Evolutionary conservation across 2,329 filamentous ascomycete species (phyloP).

Genomic region (Aulographum hederae): DNA sequence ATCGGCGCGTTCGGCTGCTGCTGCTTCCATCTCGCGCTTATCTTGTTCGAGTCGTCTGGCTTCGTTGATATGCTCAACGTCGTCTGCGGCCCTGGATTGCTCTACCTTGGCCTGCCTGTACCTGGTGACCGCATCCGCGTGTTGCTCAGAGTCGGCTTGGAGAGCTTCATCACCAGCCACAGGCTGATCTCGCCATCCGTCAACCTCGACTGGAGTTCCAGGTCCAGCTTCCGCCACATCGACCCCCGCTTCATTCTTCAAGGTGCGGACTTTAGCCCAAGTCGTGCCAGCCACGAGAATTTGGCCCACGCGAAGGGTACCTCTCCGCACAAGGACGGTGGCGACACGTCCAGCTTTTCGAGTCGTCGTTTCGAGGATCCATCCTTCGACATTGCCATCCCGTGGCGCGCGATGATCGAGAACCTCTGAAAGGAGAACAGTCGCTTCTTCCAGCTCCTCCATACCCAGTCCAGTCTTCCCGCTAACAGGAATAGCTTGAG

Average conservation of each 20-base stretch:
- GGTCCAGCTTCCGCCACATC: constrained; percentile 58
- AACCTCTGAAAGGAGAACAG: constrained; percentile 70
- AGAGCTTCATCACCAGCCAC: constrained; percentile 74
- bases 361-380: constrained; percentile 81
- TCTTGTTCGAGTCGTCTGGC: constrained; percentile 38
- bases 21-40: constrained; percentile 40
- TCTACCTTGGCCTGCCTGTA: constrained; percentile 58
- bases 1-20: constrained; percentile 17
- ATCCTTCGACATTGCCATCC: constrained; percentile 69
- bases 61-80: constrained; percentile 65
- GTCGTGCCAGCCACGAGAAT: constrained; percentile 74
- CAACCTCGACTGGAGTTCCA: constrained; percentile 77
- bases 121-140: constrained; percentile 58
- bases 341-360: constrained; percentile 73
- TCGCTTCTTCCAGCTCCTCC: constrained; percentile 78
- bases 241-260: constrained; percentile 70
- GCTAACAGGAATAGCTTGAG: constrained; percentile 78
- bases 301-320: constrained; percentile 66
- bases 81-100: constrained; percentile 42
- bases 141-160: constrained; percentile 61
- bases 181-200: constrained; percentile 86
- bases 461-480: constrained; percentile 91
- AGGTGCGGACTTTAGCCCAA: constrained; percentile 68
- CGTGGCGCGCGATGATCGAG: constrained; percentile 72
- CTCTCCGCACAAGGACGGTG: constrained; percentile 73